Base-by-base conservation (phyloP, 345 rosid genomes). In the Acer saccharum region DNA sequence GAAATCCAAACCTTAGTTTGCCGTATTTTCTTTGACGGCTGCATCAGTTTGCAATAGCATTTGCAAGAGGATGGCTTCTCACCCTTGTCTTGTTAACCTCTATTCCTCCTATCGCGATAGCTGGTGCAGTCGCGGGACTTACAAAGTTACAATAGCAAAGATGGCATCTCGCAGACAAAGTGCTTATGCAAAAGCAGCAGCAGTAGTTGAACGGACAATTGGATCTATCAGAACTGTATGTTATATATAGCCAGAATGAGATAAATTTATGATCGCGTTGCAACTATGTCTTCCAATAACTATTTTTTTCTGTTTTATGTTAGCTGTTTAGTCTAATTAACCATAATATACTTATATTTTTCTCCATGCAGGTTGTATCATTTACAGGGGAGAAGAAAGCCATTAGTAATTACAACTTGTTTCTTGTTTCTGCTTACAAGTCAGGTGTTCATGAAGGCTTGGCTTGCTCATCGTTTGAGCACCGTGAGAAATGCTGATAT, bases 361-460 rank as follows among this genome's bases (percentile, higher is more conserved):
- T 67, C 7, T 13, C 12, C 18, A 58, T 86, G 71, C 81, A 93
- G 98, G 98, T 95, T 70, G 98, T 90, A 3, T 89, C 98, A 1
- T 95, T 91, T 78, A 94, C 98, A 0, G 97, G 98, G 72, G 98
- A 94, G 86, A 90, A 89, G 80, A 88, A 79, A 82, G 95, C 98
- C 6, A 84, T 90, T n/a, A 72, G 78, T 57, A 78, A 74, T 65
- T 94, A 91, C 85, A 86, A 88, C 68, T 83, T 88, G 75, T 85
- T 78, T 74, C 90, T 94, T 21, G 87, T 76, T 10, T 55, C 83
- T 58, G 93, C 98, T 66, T 91, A 95, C 71, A 88, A 79, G 39
- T 88, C 98, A 64, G 89, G 93, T 18, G 89, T 87, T 41, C 76
- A 79, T 0, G 95, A 93, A 84, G 97, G 98, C 52, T 25, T 82